Conservation (phyloP, 1,284 basidiomycete species). For the Trametes hirsuta region DNA sequence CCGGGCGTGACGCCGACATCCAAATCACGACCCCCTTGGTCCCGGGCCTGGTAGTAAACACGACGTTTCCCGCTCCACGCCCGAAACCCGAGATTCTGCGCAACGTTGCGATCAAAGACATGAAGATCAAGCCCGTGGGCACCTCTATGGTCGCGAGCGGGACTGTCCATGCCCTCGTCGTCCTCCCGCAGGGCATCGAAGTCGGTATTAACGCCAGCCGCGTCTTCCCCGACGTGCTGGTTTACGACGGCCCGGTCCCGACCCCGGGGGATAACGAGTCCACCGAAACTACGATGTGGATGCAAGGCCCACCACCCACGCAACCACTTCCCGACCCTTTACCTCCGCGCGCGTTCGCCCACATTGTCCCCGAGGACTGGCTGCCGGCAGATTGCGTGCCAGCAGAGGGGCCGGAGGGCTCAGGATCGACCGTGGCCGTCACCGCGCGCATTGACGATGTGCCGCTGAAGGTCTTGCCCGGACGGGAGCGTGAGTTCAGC, state of each 20-base stretch:
- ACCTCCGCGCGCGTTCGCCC: constrained; percentile 71
- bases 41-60: constrained; percentile 48
- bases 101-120: constrained; percentile 71
- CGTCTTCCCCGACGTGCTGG: constrained; percentile 72
- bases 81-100: constrained; percentile 65
- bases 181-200: constrained; percentile 68
- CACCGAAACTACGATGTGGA: neutral
- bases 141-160: constrained; percentile 66
- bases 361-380: constrained; percentile 72
- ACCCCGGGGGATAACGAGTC: constrained; percentile 27
- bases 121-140: constrained; percentile 62
- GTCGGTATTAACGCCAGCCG: constrained; percentile 60
- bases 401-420: constrained; percentile 44
- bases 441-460: constrained; percentile 69
- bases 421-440: constrained; percentile 59
- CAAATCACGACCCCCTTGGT: constrained; percentile 58
- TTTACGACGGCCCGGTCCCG: constrained; percentile 72
- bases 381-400: constrained; percentile 54
- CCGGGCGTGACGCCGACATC: constrained; percentile 57
- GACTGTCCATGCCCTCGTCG: constrained; percentile 61
- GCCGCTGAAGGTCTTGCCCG: constrained; percentile 73
- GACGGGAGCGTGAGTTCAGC: constrained; percentile 71
- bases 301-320: constrained; percentile 40
- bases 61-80: constrained; percentile 64
- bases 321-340: constrained; percentile 61